These are phyloP conservation scores for Raphanus hybrid DNA, from an alignment of 441 rosid genomes.

Conservation along the genomic window DNA sequence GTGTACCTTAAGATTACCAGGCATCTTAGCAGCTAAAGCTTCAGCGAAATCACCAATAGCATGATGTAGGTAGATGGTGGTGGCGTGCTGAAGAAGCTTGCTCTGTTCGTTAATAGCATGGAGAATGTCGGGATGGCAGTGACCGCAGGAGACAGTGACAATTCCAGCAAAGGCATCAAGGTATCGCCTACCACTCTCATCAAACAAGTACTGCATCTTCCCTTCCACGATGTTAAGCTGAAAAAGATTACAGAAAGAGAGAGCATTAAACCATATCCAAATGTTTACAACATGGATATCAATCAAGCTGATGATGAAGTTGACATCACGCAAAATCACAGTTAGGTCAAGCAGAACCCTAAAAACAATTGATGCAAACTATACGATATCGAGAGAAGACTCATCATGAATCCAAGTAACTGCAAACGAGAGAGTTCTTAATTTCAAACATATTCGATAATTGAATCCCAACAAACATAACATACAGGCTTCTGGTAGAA, in stretches of 20 bases:
- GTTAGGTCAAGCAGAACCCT: no score
- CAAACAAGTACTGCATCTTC: slow-evolving; percentile 94
- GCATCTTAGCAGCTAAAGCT: slow-evolving; percentile 90
- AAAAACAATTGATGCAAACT: no score
- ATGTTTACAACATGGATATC: no score
- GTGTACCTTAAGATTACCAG: slow-evolving; percentile 87
- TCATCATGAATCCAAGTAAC: no score
- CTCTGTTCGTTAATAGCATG: slow-evolving; percentile 75
- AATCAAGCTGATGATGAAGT: no score
- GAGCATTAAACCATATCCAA: no score
- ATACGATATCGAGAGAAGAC: no score
- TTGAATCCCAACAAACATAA: neutral
- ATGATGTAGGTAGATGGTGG: slow-evolving; percentile 85
- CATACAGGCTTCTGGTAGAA: slow-evolving; percentile 85
- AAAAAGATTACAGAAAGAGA: no score
- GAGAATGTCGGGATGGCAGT: slow-evolving; percentile 84
- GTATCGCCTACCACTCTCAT: slow-evolving; percentile 78
- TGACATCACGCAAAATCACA: no score
- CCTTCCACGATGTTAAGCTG: slow-evolving; percentile 91
- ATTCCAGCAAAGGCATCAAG: slow-evolving; percentile 92
- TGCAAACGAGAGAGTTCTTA: no score
- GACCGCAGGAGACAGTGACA: slow-evolving; percentile 94
- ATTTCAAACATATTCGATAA: no score
- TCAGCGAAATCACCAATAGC: slow-evolving; percentile 89
- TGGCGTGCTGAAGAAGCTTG: slow-evolving; percentile 90